Percentiles rank a stretch among this genome's conserved stretches.
phyloP scores from a whole-genome alignment of 2,329 filamentous ascomycete genomes.

The Fonsecaea multimorphosa region DNA sequence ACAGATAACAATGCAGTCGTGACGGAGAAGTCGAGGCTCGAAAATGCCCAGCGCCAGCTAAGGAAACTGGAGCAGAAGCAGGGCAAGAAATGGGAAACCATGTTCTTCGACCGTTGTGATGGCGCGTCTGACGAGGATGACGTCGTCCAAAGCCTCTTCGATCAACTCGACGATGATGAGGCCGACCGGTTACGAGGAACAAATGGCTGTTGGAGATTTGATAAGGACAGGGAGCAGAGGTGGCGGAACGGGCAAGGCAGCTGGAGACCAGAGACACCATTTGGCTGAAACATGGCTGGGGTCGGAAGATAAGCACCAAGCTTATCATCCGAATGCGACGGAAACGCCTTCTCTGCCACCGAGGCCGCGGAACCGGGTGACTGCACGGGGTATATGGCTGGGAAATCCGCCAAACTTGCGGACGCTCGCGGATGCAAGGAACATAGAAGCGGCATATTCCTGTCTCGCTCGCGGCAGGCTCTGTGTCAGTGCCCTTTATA shows the following conservation, averaged over 20 bases:
- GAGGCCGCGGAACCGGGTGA: not conserved
- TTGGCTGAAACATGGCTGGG: constrained; percentile 25
- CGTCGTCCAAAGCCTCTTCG: constrained; percentile 16
- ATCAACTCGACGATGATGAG: constrained; percentile 20
- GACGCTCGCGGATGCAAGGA: not conserved
- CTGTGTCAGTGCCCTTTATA: not conserved
- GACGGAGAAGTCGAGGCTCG: constrained; percentile 84
- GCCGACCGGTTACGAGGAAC: constrained; percentile 25
- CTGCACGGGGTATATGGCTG: not conserved
- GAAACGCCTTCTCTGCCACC: not conserved
- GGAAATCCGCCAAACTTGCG: not conserved
- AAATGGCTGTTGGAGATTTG: constrained; percentile 35
- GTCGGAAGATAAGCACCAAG: not conserved
- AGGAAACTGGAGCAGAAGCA: constrained; percentile 77
- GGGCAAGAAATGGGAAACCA: constrained; percentile 77
- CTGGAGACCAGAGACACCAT: constrained; percentile 26
- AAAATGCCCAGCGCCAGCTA: constrained; percentile 81
- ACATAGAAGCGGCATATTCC: not conserved
- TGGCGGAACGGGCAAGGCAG: constrained; percentile 28
- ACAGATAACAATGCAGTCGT: constrained; percentile 83
- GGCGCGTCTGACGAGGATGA: constrained; percentile 9
- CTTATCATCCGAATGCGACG: not conserved
- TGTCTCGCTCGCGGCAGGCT: not conserved
- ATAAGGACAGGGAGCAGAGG: constrained; percentile 29
- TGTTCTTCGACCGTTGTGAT: constrained; percentile 68